A percentile compares a stretch with the other conserved stretches of the same genome.
Evolutionary conservation across 169 alveolate species (phyloP).

Genomic region (Plasmodium blacklocki): DNA sequence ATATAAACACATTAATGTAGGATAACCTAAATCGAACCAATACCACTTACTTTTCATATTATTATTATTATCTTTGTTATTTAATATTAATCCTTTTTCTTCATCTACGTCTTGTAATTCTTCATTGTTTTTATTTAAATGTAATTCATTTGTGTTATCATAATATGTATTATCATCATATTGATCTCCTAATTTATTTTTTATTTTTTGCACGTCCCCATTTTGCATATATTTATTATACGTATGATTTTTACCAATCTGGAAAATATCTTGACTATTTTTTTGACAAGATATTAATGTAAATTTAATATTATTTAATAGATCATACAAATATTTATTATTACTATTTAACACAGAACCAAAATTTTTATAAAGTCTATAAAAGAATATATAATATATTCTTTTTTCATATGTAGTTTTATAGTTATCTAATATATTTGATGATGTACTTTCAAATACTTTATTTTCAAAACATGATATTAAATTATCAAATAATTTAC

Average conservation of each 20-base stretch:
- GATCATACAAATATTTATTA: conserved; percentile 45
- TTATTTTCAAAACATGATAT: conserved; percentile 28
- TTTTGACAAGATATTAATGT: conserved; percentile 23
- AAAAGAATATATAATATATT: conserved; percentile 43
- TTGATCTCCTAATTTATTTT: background rate
- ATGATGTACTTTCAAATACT: conserved; percentile 16
- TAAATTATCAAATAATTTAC: conserved; percentile 33
- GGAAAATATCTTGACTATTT: background rate
- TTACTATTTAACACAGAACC: conserved; percentile 37
- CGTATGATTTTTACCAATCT: background rate
- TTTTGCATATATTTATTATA: background rate
- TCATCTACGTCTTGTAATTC: background rate
- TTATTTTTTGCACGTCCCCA: background rate
- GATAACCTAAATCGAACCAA: conserved; percentile 73
- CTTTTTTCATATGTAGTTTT: conserved; percentile 48
- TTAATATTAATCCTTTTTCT: background rate
- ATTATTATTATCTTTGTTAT: background rate
- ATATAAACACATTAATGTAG: conserved; percentile 52
- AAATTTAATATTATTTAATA: conserved; percentile 48
- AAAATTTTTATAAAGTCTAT: conserved; percentile 44
- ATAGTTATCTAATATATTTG: conserved; percentile 12
- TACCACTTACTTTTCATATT: conserved; percentile 40
- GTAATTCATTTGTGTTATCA: background rate
- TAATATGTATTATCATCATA: background rate
- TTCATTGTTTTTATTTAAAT: background rate